Evolutionary conservation across 106 monocot species (phyloP), one percentile per base, ranked within the genome.

Genomic region (Hemerocallis citrina): DNA sequence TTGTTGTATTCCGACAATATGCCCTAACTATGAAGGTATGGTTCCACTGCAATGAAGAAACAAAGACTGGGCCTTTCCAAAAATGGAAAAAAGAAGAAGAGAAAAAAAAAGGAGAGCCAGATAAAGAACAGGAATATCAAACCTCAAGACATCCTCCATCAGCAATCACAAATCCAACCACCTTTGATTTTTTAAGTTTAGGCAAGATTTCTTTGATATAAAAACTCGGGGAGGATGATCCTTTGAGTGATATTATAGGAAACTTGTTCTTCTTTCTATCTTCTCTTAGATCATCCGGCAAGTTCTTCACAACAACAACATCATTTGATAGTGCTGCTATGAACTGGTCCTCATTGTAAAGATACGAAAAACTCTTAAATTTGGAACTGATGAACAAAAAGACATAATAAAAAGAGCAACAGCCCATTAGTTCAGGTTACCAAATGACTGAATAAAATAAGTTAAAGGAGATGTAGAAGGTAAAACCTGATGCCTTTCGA

Each of bases 61-160:
- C 15, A 5, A 16, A 4, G 31, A 54, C 14, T 16, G 52, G 30
- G 31, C 28, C 13, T 54, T 54, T 54, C 29, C n/a, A n/a, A n/a
- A n/a, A n/a, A n/a, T n/a, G n/a, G n/a, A n/a, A n/a, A n/a, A n/a
- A 3, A 4, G 11, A 16, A 15, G 8, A 25, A 1, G 28, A 11
- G 14, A 54, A 54, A 54, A 30, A 16, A 31, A 31, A 54, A 31
- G 31, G 27, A 50, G 5, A 2, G 7, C 51, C 13, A 13, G 23
- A 52, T 3, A 24, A 11, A 38, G 37, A 38, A 37, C n/a, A 12
- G 40, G 42, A 65, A 67, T 61, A 41, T 55, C 55, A 59, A 57
- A 93, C 93, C 93, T 94, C 74, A 61, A 94, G 89, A 68, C 94
- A 94, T 54, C 85, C 80, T 48, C 94, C 93, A 71, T 73, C 57